Evolutionary conservation across 331 rosid species (phyloP).

Genomic region (Quercus tomentella): DNA sequence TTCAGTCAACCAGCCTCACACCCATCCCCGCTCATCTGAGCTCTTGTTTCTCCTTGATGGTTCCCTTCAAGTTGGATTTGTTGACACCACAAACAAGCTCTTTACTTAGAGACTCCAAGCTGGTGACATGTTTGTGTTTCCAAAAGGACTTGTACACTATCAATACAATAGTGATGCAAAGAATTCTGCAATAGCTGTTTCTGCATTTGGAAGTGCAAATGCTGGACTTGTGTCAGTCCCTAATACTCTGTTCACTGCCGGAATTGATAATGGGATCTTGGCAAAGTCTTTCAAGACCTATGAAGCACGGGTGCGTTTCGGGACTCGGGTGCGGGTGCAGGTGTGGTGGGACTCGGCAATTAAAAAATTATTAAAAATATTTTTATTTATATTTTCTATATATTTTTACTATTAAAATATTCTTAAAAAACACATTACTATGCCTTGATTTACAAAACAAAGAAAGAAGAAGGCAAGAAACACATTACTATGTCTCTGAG

Average conservation of each 20-base stretch:
- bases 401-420: too few relatives aligned
- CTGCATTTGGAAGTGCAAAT: constrained; percentile 19
- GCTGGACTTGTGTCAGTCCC: constrained; percentile 12
- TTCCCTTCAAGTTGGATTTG: constrained; percentile 5
- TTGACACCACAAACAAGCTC: constrained; percentile 6
- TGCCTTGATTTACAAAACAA: too few relatives aligned
- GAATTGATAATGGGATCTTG: background rate
- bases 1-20: constrained; percentile 11
- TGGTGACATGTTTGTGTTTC: constrained; percentile 22
- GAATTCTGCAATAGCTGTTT: background rate
- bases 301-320: too few relatives aligned
- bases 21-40: constrained; percentile 10
- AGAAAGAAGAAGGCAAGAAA: too few relatives aligned
- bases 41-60: constrained; percentile 12
- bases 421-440: too few relatives aligned
- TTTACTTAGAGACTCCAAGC: background rate
- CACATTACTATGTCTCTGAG: too few relatives aligned
- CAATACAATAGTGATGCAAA: background rate
- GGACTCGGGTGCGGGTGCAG: too few relatives aligned
- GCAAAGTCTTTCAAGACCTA: constrained; percentile 16
- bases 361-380: too few relatives aligned
- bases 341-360: too few relatives aligned
- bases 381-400: too few relatives aligned
- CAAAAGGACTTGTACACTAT: constrained; percentile 17
- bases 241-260: background rate